Base-by-base conservation (phyloP, 257 asterid species). In the Vinca minor region DNA sequence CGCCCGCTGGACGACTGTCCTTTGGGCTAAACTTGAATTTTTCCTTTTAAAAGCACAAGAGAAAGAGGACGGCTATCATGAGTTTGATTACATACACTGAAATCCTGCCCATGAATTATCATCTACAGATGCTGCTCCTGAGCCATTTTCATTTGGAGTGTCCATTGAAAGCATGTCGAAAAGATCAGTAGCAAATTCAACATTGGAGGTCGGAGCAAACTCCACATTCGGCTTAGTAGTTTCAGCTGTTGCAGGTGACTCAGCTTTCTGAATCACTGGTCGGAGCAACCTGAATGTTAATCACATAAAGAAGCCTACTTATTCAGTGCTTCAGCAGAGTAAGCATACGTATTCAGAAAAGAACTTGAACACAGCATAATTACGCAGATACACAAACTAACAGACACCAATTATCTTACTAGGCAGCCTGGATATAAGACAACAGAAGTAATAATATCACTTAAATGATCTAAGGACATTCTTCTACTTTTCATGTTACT, bases 21-120 rank as follows among this genome's bases (percentile, higher is more conserved):
- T n/a, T 17, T 45, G 5, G 21, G 20, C 35, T 4, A 4, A n/a
- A 26, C 47, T 15, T 36, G 44, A 4, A 13, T 21, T 36, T 29
- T 39, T 66, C n/a, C 55, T 41, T 8, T 3, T n/a, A 8, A 56
- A 55, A 35, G 28, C n/a, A 14, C 39, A 29, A 21, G 63, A 63
- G 44, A n/a, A 67, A 8, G 11, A 2, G 35, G 59, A 41, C 47
- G 55, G 65, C 39, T 18, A 68, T 71, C 63, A 49, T 4, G 17
- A 45, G 62, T 34, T 23, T 35, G 36, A 74, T 48, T 62, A 81
- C 95, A 26, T 91, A 91, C 97, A 79, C 79, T 91, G 97, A 73
- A 91, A 93, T 69, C 95, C 95, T 64, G 92, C 96, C 99, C 99
- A 89, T 50, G 81, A 11, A 79, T 76, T 80, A 63, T 89, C 97